Evolutionary conservation across 2,329 filamentous ascomycete genomes (phyloP), one percentile per base, ranked within the genome.

Genomic region (Samsoniella hepiali): DNA sequence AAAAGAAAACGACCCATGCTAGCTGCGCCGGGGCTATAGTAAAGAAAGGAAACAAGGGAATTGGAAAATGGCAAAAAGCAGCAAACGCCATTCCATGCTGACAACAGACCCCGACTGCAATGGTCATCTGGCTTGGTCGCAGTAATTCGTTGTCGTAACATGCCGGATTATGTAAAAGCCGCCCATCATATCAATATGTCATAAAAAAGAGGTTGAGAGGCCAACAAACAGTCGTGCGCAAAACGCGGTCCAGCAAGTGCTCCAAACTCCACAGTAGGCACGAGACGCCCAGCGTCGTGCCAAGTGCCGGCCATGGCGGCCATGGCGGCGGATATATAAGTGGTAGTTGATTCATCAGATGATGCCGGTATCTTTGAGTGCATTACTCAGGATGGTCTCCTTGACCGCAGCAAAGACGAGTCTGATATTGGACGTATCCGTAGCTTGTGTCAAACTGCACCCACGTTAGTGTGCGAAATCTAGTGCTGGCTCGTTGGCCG

Each of bases 321-420:
- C 49, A 34, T 54, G 38, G 44, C 56, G n/a, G 42, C 32, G 31
- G 13, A 40, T 61, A 45, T 45, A 32, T 13, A 31, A 10, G 32
- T 17, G 32, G 17, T 13, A 15, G 27, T 32, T 17, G 10, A 7
- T 11, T 64, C 68, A 72, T 89, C 78, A 93, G 71, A 99, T 86
- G 76, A 99, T 98, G 69, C 95, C 95, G 29, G 95, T 98, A 77
- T 99, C 95, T 79, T 96, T 97, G 69, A 99, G 85, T 55, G 95
- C 95, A 75, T 99, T 99, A 77, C 98, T 96, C 69, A 99, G 81
- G 72, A 99, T 99, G 40, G 95, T 99, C 79, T 99, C 95, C 77
- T 99, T 99, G 65, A 99, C 95, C 9, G 95, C 95, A 40, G 94
- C 95, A 77, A 99, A 99, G 55, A 99, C 95, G 44, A 99, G 85